Evolutionary conservation across 495 filamentous ascomycete genomes (phyloP).

Genomic region (Penicillium antarcticum): DNA sequence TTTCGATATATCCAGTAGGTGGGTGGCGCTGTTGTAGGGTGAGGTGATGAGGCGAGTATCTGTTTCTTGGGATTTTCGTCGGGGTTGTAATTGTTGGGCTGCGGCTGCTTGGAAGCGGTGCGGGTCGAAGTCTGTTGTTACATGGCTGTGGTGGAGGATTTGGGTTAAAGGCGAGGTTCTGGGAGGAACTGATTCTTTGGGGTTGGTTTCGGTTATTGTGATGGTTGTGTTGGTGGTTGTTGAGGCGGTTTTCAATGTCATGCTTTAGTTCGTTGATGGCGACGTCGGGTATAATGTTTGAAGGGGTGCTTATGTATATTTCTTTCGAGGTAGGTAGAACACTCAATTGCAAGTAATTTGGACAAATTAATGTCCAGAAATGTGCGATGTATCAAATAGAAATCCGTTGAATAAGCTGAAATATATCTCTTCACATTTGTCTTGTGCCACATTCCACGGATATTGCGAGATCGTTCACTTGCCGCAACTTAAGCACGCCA

Average conservation of each 20-base stretch:
- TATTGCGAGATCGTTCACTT: neutral
- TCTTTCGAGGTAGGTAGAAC: too few species aligned
- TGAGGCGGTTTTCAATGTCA: conserved; percentile 10
- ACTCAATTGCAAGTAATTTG: too few species aligned
- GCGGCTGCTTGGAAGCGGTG: conserved; percentile 36
- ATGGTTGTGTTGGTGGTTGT: neutral
- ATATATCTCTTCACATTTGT: neutral
- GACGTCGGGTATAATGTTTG: too few species aligned
- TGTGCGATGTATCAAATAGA: too few species aligned
- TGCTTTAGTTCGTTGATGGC: neutral
- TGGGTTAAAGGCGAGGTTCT: conserved; percentile 1
- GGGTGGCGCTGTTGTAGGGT: conserved; percentile 64
- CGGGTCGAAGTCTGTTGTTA: conserved; percentile 33
- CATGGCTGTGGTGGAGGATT: conserved; percentile 27
- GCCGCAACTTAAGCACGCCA: neutral
- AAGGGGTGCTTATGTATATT: too few species aligned
- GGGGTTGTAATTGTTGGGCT: conserved; percentile 16
- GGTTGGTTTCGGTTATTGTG: neutral
- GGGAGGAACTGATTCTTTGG: neutral
- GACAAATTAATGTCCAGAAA: too few species aligned
- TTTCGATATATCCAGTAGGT: conserved; percentile 67
- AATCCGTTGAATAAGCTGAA: too few species aligned
- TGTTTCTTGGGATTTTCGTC: conserved; percentile 3
- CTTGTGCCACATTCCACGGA: conserved; percentile 1
- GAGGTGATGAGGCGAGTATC: conserved; percentile 56